Evolutionary conservation across 2,329 filamentous ascomycete species (phyloP).

Genomic region (Botryosphaeria agaves): DNA sequence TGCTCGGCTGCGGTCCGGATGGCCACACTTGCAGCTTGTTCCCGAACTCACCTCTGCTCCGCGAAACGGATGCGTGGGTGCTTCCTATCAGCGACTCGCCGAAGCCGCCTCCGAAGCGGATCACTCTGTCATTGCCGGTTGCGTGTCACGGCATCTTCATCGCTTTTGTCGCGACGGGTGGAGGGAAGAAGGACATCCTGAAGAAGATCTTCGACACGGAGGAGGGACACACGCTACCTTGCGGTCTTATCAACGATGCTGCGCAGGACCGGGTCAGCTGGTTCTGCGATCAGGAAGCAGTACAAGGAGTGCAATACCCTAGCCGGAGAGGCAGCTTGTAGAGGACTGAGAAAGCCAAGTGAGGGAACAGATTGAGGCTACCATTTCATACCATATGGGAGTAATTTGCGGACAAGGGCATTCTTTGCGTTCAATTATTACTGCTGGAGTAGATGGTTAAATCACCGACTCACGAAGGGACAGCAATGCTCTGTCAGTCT

Average conservation of each 20-base stretch:
- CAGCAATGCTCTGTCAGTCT: no score
- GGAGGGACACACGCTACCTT: slow-evolving; percentile 58
- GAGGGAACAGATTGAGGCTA: no score
- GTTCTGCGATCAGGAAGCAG: slow-evolving; percentile 80
- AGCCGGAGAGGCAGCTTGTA: slow-evolving; percentile 46
- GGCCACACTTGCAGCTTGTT: slow-evolving; percentile 96
- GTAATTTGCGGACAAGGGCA: no score
- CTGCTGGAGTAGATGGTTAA: no score
- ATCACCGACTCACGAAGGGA: no score
- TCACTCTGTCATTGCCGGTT: slow-evolving; percentile 84
- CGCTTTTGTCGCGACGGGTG: slow-evolving; percentile 82
- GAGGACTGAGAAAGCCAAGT: no score
- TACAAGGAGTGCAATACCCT: slow-evolving; percentile 72
- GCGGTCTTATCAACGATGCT: slow-evolving; percentile 70
- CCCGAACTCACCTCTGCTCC: slow-evolving; percentile 71
- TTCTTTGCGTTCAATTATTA: no score
- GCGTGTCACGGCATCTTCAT: slow-evolving; percentile 74
- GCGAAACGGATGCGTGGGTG: slow-evolving; percentile 83
- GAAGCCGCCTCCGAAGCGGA: slow-evolving; percentile 79
- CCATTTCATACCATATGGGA: no score
- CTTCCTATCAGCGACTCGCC: slow-evolving; percentile 83
- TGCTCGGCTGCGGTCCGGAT: slow-evolving; percentile 87
- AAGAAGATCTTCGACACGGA: slow-evolving; percentile 78
- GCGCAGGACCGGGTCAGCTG: slow-evolving; percentile 79
- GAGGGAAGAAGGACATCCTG: slow-evolving; percentile 77